phyloP scores from a whole-genome alignment of 2,329 filamentous ascomycete species.

The Ustilaginoidea virens region DNA sequence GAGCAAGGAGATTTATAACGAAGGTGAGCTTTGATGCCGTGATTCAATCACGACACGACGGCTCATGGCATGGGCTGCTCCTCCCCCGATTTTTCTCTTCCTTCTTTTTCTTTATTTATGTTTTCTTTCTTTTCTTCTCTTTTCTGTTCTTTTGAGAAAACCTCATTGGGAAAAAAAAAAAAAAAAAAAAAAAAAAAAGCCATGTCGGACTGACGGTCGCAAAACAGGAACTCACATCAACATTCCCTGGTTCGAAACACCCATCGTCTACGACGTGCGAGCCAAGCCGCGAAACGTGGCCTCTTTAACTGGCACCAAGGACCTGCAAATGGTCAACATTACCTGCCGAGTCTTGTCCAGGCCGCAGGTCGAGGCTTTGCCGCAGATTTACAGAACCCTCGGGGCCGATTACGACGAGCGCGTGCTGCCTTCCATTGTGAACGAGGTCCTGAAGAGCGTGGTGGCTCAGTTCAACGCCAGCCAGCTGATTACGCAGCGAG shows the following conservation, averaged over 20 bases:
- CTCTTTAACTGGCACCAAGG: constrained; percentile 95
- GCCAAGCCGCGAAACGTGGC: constrained; percentile 94
- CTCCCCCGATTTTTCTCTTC: no score
- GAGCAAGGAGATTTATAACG: constrained; percentile 85
- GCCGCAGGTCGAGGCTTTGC: constrained; percentile 73
- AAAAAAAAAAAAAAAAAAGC: no score
- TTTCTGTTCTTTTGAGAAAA: no score
- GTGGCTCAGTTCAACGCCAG: constrained; percentile 98
- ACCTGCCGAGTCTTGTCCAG: constrained; percentile 96
- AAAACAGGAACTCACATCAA: constrained; percentile 74
- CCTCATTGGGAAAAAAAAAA: no score
- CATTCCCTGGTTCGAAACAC: constrained; percentile 95
- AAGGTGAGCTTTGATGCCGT: constrained; percentile 53
- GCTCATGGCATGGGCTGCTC: no score
- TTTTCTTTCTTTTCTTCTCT: no score
- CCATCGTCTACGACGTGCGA: constrained; percentile 93
- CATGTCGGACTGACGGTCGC: constrained; percentile 5
- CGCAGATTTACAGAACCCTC: constrained; percentile 92
- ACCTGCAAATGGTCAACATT: constrained; percentile 99
- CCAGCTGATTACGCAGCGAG: constrained; percentile 96
- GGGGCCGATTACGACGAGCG: constrained; percentile 95
- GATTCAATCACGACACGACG: no score
- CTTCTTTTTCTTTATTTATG: no score
- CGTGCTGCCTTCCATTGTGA: constrained; percentile 92
- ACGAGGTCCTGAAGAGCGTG: constrained; percentile 96